phyloP scores from a whole-genome alignment of 2,329 filamentous ascomycete genomes.

The Phaeomoniella chlamydospora region DNA sequence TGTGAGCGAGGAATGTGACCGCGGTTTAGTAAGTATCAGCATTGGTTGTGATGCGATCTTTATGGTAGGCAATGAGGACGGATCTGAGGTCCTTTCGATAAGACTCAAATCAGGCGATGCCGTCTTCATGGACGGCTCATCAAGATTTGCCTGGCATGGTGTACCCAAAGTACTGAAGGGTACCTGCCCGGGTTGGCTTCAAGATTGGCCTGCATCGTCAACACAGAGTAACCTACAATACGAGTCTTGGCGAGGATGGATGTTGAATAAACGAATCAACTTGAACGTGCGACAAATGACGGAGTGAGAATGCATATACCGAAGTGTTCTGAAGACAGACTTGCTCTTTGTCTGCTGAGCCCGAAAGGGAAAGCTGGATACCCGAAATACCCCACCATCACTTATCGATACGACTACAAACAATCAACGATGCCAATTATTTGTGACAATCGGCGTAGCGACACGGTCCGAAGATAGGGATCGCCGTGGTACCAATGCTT shows the following conservation, averaged over 20 bases:
- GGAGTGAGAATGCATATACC: slow-evolving; percentile 20
- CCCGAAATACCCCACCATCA: no score
- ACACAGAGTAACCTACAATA: slow-evolving; percentile 31
- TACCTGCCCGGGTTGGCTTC: slow-evolving; percentile 64
- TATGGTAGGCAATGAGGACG: slow-evolving; percentile 55
- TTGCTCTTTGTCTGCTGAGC: no score
- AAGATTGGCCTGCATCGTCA: slow-evolving; percentile 51
- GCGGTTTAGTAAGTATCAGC: slow-evolving; percentile 70
- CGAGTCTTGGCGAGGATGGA: slow-evolving; percentile 70
- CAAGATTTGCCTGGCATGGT: slow-evolving; percentile 87
- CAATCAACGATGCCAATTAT: no score
- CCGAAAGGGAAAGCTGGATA: no score
- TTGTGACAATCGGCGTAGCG: no score
- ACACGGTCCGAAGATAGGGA: no score
- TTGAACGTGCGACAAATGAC: slow-evolving; percentile 85
- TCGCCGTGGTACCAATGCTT: no score
- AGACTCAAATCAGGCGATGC: slow-evolving; percentile 73
- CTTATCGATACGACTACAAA: no score
- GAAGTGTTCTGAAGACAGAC: no score
- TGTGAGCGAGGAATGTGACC: slow-evolving; percentile 71
- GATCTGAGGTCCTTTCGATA: slow-evolving; percentile 30
- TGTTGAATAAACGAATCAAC: slow-evolving; percentile 76
- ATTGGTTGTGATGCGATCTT: slow-evolving; percentile 86
- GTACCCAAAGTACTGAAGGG: slow-evolving; percentile 71
- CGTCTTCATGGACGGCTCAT: slow-evolving; percentile 72